Base-by-base conservation (phyloP, 2,329 filamentous ascomycete genomes). In the Penicillium palitans region DNA sequence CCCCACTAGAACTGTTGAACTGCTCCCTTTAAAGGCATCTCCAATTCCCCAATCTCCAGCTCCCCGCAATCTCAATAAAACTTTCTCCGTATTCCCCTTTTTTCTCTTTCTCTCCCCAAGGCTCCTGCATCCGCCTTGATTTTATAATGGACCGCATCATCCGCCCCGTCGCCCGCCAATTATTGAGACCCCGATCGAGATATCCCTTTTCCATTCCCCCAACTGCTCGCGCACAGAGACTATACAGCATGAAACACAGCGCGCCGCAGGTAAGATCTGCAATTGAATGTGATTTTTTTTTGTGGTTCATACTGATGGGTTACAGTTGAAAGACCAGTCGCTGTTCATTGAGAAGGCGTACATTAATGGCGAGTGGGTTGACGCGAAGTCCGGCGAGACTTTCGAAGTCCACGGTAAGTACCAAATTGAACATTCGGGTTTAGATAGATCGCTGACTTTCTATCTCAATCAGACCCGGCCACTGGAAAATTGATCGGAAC, bases 291-390 rank as follows among this genome's bases (percentile, higher is more conserved):
- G 8, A 6, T 17, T 17, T 4, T 7, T 6, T 7, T 10, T 19
- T 37, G 6, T 33, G 12, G 12, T 8, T 10, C 6, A n/a, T 21
- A 31, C 52, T 68, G 27, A 66, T 33, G 6, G 2, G 0, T 41
- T 48, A 6, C 51, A 92, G 88, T 85, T 93, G 70, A 90, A 87
- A 71, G 90, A 93, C 67, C 84, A 85, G 37, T 90, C 89, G 25
- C 84, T 99, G 60, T 85, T 98, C 70, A 97, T 96, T 80, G 86
- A 88, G 67, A 85, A 93, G 72, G 79, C 87, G 70, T 97, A 93
- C 72, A 87, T 98, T 71, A 93, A 99, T 74, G 95, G 95, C 70
- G 84, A 96, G 83, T 99, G 93, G 90, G 85, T 96, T 61, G 83
- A 84, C 67, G 90, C 93, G 67, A 85, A 87, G 70, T 96, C 91